Base-by-base conservation (phyloP, 106 monocot genomes). In the Triglochin maritima region DNA sequence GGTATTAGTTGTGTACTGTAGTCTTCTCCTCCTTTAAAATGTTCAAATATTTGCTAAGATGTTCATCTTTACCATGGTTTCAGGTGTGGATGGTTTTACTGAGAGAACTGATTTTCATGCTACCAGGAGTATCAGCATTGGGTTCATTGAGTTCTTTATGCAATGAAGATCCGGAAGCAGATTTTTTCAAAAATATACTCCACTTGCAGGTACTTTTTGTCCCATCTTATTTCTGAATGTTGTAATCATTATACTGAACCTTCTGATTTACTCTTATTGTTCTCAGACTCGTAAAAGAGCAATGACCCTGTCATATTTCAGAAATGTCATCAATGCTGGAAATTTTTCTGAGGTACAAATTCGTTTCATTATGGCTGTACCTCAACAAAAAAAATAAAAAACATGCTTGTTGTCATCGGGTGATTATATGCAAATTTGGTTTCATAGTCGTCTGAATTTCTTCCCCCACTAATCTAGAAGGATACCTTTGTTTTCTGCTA, bases 181-280 rank as follows among this genome's bases (percentile, higher is more conserved):
- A 96, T 72, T 96, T 96, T 73, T 96, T 96, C 54, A 78, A 80
- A 43, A 96, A 96, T 50, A 96, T 96, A 65, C 71, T 86, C 75
- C 90, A 96, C 67, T 79, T 96, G 64, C 90, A 96, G 86, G 94
- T 90, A 75, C 69, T 6, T 67, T 46, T 72, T 55, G n/a, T 66
- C 2, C 41, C 14, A 50, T 66, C 41, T 41, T 50, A 9, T 9
- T 16, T 17, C 5, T 44, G 9, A 72, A 45, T 63, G 29, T 29
- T 29, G 29, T 29, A 29, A 29, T 29, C 29, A 29, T 29, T 29
- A 29, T 29, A 29, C 29, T 29, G 29, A 29, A 29, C 29, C 29
- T 10, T 52, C 10, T 29, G 65, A 50, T 7, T 50, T 47, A 49
- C 7, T 50, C 41, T 49, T 49, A 16, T 50, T 11, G 52, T 49